These are phyloP conservation scores for Penicillium nucicola DNA, from an alignment of 495 filamentous ascomycete species.

Conservation along the genomic window DNA sequence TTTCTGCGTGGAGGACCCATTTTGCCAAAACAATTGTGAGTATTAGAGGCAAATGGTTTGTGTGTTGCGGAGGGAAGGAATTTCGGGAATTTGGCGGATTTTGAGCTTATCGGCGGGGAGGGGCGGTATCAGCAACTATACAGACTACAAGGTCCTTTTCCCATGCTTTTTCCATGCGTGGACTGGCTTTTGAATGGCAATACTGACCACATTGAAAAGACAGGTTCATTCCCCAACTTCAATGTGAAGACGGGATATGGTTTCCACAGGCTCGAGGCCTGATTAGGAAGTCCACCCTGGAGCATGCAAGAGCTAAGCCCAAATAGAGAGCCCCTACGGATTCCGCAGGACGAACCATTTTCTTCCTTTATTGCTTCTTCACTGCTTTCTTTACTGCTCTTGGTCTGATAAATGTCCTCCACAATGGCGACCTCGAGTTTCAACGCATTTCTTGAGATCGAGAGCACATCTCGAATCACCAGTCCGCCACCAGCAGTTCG, in stretches of 20 bases:
- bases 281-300: too few relatives aligned
- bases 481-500: slow-evolving; percentile 30
- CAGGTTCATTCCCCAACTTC: too few relatives aligned
- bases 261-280: neutral
- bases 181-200: too few relatives aligned
- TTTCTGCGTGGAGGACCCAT: slow-evolving; percentile 78
- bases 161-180: too few relatives aligned
- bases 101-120: slow-evolving; percentile 24
- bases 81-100: slow-evolving; percentile 18
- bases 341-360: too few relatives aligned
- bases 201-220: too few relatives aligned
- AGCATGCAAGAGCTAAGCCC: too few relatives aligned
- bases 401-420: neutral
- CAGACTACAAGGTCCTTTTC: neutral
- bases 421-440: slow-evolving; percentile 29
- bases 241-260: neutral
- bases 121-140: neutral
- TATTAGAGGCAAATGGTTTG: neutral
- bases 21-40: slow-evolving; percentile 5
- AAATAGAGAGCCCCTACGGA: too few relatives aligned
- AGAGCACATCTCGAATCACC: slow-evolving; percentile 25
- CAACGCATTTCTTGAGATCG: slow-evolving; percentile 32
- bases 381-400: too few relatives aligned
- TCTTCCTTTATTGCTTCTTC: too few relatives aligned
- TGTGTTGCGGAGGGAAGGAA: neutral